phyloP scores from a whole-genome alignment of 768 basidiomycete species.

The Sutorius australiensis region DNA sequence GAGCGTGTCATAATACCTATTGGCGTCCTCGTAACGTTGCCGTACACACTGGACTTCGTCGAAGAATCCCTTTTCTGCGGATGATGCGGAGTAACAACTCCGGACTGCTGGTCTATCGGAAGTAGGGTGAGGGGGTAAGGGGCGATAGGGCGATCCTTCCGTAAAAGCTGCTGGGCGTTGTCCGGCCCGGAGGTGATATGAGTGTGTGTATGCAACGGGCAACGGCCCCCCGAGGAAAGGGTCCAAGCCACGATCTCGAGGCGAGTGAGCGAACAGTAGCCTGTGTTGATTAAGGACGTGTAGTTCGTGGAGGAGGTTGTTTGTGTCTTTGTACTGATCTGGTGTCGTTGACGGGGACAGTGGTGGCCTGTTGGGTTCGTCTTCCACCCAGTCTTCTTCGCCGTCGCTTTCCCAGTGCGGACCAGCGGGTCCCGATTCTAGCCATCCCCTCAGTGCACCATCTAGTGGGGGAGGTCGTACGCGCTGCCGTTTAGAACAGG shows the following conservation, averaged over 20 bases:
- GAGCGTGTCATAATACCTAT: slow-evolving; percentile 44
- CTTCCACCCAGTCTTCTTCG: slow-evolving; percentile 33
- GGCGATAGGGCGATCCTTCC: slow-evolving; percentile 6
- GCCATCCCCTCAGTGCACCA: slow-evolving; percentile 50
- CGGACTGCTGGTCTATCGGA: not conserved
- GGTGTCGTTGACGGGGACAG: slow-evolving; percentile 8
- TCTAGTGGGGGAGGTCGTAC: slow-evolving; percentile 50
- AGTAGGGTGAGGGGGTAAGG: not conserved
- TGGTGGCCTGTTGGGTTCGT: slow-evolving; percentile 28
- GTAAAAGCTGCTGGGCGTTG: not conserved
- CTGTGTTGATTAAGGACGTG: slow-evolving; percentile 68
- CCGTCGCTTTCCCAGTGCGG: slow-evolving; percentile 25
- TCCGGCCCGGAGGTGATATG: not conserved
- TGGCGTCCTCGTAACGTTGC: slow-evolving; percentile 60
- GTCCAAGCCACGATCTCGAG: slow-evolving; percentile 9
- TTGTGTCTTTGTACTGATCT: slow-evolving; percentile 54
- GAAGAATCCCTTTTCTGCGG: slow-evolving; percentile 17
- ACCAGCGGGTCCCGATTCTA: not conserved
- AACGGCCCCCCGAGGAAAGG: not conserved
- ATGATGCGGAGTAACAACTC: not conserved
- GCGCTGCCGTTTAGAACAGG: slow-evolving; percentile 53
- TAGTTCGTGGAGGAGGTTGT: slow-evolving; percentile 64
- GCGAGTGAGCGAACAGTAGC: slow-evolving; percentile 36
- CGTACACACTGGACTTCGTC: slow-evolving; percentile 47
- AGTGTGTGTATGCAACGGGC: not conserved